Evolutionary conservation across 177 flowering plant genomes (phyloP).

Genomic region (Vitis hybrid): DNA sequence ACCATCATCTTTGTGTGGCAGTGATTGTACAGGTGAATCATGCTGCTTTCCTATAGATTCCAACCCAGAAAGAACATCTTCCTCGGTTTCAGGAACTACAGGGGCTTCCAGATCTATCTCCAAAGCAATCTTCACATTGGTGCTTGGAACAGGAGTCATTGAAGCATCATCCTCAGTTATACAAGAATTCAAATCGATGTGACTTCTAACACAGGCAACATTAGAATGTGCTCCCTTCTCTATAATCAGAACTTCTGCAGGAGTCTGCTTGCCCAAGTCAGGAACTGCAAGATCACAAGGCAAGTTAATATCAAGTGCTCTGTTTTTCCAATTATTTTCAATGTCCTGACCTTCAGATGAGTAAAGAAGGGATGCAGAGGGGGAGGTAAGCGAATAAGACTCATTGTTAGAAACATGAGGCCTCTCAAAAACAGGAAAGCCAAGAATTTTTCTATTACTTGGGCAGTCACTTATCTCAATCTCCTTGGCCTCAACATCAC

Average conservation of each 20-base stretch:
- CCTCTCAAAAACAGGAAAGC: slow-evolving; percentile 44
- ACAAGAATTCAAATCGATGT: slow-evolving; percentile 57
- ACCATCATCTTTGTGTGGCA: slow-evolving; percentile 14
- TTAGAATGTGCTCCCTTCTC: slow-evolving; percentile 27
- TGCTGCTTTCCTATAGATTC: slow-evolving; percentile 11
- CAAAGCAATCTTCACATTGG: slow-evolving; percentile 17
- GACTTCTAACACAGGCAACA: slow-evolving; percentile 24
- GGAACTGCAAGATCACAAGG: slow-evolving; percentile 41
- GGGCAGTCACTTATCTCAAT: slow-evolving; percentile 15
- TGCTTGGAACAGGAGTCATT: slow-evolving; percentile 19
- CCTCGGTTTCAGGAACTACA: slow-evolving; percentile 32
- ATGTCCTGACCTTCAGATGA: slow-evolving; percentile 16
- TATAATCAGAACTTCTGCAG: slow-evolving; percentile 11
- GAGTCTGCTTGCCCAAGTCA: slow-evolving; percentile 16
- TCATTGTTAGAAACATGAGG: slow-evolving; percentile 24
- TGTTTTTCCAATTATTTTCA: slow-evolving; percentile 17
- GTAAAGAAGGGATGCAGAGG: slow-evolving; percentile 12
- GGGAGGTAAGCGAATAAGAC: slow-evolving; percentile 21
- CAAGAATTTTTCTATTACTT: slow-evolving; percentile 37
- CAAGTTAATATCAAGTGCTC: slow-evolving; percentile 51
- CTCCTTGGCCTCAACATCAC: slow-evolving; percentile 16
- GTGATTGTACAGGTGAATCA: slow-evolving; percentile 12
- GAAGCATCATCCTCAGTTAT: slow-evolving; percentile 46
- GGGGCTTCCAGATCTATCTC: slow-evolving; percentile 64
- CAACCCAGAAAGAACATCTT: slow-evolving; percentile 21